phyloP scores from a whole-genome alignment of 805 yeast genomes.

The Ogataea wickerhamii region DNA sequence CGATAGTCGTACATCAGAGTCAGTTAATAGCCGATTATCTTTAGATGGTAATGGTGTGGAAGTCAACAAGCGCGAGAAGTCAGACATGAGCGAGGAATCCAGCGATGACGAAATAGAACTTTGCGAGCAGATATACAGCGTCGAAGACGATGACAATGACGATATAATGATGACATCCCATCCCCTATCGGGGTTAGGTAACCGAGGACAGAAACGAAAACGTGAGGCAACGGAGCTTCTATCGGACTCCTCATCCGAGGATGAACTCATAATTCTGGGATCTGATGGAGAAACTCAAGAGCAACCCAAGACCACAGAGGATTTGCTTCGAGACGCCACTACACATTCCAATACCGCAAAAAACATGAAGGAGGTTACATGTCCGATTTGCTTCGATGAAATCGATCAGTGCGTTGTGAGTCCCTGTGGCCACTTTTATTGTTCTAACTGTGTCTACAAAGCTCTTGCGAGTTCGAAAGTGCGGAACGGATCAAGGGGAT shows the following conservation, averaged over 20 bases:
- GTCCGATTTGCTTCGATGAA: slow-evolving; percentile 57
- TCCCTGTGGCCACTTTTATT: slow-evolving; percentile 58
- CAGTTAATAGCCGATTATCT: too few species aligned
- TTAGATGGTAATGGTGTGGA: too few species aligned
- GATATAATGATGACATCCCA: not conserved
- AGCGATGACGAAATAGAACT: not conserved
- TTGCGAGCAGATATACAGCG: not conserved
- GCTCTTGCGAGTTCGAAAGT: slow-evolving; percentile 45
- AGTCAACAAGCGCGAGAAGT: too few species aligned
- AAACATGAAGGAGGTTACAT: slow-evolving; percentile 35
- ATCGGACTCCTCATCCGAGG: slow-evolving; percentile 24
- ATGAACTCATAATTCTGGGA: slow-evolving; percentile 30
- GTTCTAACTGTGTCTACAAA: slow-evolving; percentile 49
- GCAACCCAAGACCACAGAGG: slow-evolving; percentile 33
- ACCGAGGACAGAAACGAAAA: slow-evolving; percentile 2
- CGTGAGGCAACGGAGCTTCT: slow-evolving; percentile 3
- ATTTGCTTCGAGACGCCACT: slow-evolving; percentile 24
- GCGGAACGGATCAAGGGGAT: slow-evolving; percentile 24
- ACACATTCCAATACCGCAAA: slow-evolving; percentile 22
- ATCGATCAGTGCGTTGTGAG: slow-evolving; percentile 46
- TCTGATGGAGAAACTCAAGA: slow-evolving; percentile 35
- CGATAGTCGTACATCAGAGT: too few species aligned
- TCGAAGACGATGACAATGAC: slow-evolving; percentile 4
- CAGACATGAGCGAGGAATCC: not conserved
- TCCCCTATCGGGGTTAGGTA: not conserved